A percentile compares a stretch with the other conserved stretches of the same genome.
phyloP scores from a whole-genome alignment of 2,329 filamentous ascomycete genomes.

The Zymoseptoria crescenta region DNA sequence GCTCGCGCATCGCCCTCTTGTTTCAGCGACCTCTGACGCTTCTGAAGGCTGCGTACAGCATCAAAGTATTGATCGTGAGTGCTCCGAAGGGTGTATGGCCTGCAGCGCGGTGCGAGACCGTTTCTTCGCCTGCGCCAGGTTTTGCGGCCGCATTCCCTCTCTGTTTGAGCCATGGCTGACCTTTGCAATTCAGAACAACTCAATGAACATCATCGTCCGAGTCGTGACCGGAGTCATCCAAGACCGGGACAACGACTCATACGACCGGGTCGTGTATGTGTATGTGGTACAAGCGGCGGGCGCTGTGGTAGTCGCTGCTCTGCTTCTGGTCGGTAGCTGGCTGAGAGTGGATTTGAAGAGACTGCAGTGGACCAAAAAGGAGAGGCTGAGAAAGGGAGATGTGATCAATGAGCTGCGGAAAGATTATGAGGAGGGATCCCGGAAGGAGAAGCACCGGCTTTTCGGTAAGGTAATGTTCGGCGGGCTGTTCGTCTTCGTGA shows the following conservation, averaged over 20 bases:
- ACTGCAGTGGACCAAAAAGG: slow-evolving; percentile 52
- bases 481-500: slow-evolving; percentile 38
- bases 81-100: too few relatives aligned
- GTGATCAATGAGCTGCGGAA: slow-evolving; percentile 39
- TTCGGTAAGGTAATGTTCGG: slow-evolving; percentile 35
- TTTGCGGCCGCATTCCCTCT: too few relatives aligned
- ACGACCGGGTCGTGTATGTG: slow-evolving; percentile 48
- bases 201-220: slow-evolving; percentile 53
- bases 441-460: slow-evolving; percentile 32
- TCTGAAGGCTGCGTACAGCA: slow-evolving; percentile 44
- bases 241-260: slow-evolving; percentile 50
- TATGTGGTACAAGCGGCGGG: slow-evolving; percentile 48
- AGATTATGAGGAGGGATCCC: slow-evolving; percentile 32
- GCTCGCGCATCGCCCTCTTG: too few relatives aligned
- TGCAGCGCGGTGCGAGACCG: too few relatives aligned
- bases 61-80: slow-evolving; percentile 55
- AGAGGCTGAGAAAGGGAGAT: slow-evolving; percentile 41
- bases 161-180: too few relatives aligned
- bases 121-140: too few relatives aligned
- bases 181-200: too few relatives aligned
- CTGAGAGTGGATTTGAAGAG: slow-evolving; percentile 39
- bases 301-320: slow-evolving; percentile 40
- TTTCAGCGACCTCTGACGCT: too few relatives aligned
- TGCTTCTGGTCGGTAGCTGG: slow-evolving; percentile 35
- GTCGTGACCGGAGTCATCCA: slow-evolving; percentile 53